A percentile compares a stretch with the other conserved stretches of the same genome.
phyloP scores from a whole-genome alignment of 176 grass and related monocot genomes.

The Saccharum officinarum region DNA sequence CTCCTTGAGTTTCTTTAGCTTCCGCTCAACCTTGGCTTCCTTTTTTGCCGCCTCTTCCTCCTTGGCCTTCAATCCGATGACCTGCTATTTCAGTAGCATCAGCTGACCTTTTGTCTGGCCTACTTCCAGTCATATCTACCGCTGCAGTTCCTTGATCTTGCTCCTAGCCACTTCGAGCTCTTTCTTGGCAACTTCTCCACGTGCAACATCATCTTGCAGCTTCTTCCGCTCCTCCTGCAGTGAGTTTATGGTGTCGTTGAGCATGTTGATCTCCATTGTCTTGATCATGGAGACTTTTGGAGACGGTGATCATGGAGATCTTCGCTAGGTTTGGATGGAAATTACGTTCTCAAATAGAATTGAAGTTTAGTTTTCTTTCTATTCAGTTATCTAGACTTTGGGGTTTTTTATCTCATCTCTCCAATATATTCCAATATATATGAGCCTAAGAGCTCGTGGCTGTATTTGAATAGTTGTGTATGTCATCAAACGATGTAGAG shows the following conservation, averaged over 20 bases:
- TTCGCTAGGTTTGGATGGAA: no score
- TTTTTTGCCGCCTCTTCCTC: slow-evolving; percentile 74
- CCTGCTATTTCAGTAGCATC: slow-evolving; percentile 92
- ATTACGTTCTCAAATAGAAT: no score
- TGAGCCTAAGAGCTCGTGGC: no score
- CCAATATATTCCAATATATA: no score
- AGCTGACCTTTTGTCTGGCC: slow-evolving; percentile 84
- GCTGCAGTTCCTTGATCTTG: slow-evolving; percentile 90
- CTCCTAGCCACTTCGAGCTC: slow-evolving; percentile 57
- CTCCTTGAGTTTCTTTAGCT: slow-evolving; percentile 78
- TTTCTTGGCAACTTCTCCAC: slow-evolving; percentile 34
- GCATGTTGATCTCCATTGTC: slow-evolving; percentile 70
- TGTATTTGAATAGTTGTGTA: no score
- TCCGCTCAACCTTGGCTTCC: slow-evolving; percentile 67
- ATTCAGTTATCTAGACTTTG: no score
- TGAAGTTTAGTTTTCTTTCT: no score
- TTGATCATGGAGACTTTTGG: slow-evolving; percentile 57
- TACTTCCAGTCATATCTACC: slow-evolving; percentile 71
- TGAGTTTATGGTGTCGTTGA: slow-evolving; percentile 68
- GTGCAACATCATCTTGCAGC: slow-evolving; percentile 58
- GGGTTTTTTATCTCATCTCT: no score
- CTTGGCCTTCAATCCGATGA: slow-evolving; percentile 64
- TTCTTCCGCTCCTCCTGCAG: slow-evolving; percentile 82
- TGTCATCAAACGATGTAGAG: no score
- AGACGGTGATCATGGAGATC: no score